A percentile compares a stretch with the other conserved stretches of the same genome.
Evolutionary conservation across 140 eudicot genomes (phyloP).

Genomic region (Senecio squalidus): DNA sequence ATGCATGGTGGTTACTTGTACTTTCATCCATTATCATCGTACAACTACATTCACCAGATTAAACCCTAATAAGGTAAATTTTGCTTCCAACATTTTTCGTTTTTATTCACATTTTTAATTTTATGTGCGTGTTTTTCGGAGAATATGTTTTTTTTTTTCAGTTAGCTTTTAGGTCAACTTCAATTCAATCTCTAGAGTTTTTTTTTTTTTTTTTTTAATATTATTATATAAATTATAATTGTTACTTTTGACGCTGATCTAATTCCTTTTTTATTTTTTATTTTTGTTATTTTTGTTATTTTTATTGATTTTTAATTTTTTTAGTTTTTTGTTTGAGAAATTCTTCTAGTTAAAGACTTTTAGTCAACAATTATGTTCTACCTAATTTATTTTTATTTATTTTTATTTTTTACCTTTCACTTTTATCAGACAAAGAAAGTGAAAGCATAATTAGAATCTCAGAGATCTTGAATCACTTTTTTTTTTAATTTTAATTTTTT

Average conservation of each 20-base stretch:
- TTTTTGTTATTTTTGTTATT: conserved; percentile 7
- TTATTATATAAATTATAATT: neutral
- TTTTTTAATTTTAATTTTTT: neutral
- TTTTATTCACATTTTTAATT: too few species aligned
- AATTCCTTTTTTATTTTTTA: neutral
- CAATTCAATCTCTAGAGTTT: conserved; percentile 18
- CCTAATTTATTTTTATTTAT: neutral
- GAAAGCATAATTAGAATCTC: conserved; percentile 22
- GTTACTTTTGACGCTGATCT: neutral
- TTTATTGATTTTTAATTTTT: neutral
- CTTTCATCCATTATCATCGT: too few species aligned
- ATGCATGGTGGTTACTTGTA: too few species aligned
- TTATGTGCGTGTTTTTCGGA: too few species aligned
- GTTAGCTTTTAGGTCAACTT: conserved; percentile 9
- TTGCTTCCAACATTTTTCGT: too few species aligned
- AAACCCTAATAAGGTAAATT: too few species aligned
- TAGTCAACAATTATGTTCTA: conserved; percentile 3
- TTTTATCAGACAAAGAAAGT: conserved; percentile 30
- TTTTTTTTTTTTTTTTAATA: neutral
- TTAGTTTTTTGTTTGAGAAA: too few species aligned
- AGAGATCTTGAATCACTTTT: conserved; percentile 19
- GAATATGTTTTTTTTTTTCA: neutral
- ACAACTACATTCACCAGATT: too few species aligned
- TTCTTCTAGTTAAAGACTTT: conserved; percentile 14
- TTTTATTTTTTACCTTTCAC: conserved; percentile 14